Percentiles rank a stretch among this genome's conserved stretches.
phyloP scores from a whole-genome alignment of 1,284 basidiomycete genomes.

The Ustanciosporium gigantosporum region DNA sequence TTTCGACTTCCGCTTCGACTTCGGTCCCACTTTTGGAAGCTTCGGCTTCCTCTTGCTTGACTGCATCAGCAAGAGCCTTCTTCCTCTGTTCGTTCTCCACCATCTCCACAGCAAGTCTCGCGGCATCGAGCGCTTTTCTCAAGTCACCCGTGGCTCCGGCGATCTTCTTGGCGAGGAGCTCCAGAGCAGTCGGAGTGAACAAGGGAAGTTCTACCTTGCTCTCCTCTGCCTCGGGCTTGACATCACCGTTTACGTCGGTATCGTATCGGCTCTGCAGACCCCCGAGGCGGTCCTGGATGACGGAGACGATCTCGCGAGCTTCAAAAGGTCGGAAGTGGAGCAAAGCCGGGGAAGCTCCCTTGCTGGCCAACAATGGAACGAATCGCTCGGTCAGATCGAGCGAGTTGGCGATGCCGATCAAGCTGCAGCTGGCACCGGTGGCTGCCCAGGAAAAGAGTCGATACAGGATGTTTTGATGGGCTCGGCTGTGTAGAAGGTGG shows the following conservation, averaged over 20 bases:
- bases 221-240: background rate
- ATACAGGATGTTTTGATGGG: slow-evolving; percentile 60
- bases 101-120: slow-evolving; percentile 59
- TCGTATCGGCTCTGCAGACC: slow-evolving; percentile 46
- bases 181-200: slow-evolving; percentile 60
- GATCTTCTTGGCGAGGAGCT: slow-evolving; percentile 62
- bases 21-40: slow-evolving; percentile 1
- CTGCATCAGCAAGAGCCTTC: slow-evolving; percentile 16
- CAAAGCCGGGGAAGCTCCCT: slow-evolving; percentile 56
- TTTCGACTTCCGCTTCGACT: slow-evolving; percentile 13
- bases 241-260: slow-evolving; percentile 1
- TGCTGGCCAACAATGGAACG: slow-evolving; percentile 52
- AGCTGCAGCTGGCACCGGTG: slow-evolving; percentile 12
- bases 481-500: slow-evolving; percentile 57
- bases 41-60: background rate
- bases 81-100: slow-evolving; percentile 55
- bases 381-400: slow-evolving; percentile 57
- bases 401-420: slow-evolving; percentile 55
- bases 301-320: slow-evolving; percentile 59
- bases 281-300: slow-evolving; percentile 59
- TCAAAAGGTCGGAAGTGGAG: slow-evolving; percentile 62
- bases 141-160: slow-evolving; percentile 62
- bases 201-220: slow-evolving; percentile 39
- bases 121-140: slow-evolving; percentile 61
- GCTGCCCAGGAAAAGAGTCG: slow-evolving; percentile 57